Conservation (phyloP, 768 basidiomycete species). For the Podaxis pistillaris region DNA sequence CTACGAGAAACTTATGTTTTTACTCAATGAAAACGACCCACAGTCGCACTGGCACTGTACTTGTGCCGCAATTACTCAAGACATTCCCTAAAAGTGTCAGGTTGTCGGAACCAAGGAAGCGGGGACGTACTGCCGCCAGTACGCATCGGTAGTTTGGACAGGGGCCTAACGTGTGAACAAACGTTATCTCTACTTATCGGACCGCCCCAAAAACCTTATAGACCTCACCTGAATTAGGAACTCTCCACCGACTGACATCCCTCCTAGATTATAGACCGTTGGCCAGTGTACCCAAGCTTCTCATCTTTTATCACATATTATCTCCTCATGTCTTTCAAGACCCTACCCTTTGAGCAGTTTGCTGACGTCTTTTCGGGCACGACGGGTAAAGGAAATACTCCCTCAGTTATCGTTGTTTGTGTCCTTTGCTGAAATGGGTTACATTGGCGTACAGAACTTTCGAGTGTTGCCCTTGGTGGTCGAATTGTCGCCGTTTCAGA, state of each 20-base stretch:
- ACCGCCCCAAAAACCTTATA: neutral
- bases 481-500: slow-evolving; percentile 78
- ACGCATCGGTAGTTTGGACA: neutral
- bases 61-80: neutral
- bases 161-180: neutral
- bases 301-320: neutral
- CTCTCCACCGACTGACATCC: slow-evolving; percentile 6
- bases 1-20: too few relatives aligned
- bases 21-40: too few relatives aligned
- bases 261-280: neutral
- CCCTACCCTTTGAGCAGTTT: slow-evolving; percentile 47
- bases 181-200: slow-evolving; percentile 5
- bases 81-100: neutral
- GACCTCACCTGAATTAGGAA: slow-evolving; percentile 1
- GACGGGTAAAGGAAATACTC: slow-evolving; percentile 42
- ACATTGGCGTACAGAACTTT: slow-evolving; percentile 62
- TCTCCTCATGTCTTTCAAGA: slow-evolving; percentile 40
- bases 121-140: neutral
- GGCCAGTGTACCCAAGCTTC: neutral
- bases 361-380: slow-evolving; percentile 41
- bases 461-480: slow-evolving; percentile 82
- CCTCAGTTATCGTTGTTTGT: neutral
- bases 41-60: neutral
- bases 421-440: neutral
- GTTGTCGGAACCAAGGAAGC: neutral